Base-by-base conservation (phyloP, 768 basidiomycete genomes). In the Mycena metata region DNA sequence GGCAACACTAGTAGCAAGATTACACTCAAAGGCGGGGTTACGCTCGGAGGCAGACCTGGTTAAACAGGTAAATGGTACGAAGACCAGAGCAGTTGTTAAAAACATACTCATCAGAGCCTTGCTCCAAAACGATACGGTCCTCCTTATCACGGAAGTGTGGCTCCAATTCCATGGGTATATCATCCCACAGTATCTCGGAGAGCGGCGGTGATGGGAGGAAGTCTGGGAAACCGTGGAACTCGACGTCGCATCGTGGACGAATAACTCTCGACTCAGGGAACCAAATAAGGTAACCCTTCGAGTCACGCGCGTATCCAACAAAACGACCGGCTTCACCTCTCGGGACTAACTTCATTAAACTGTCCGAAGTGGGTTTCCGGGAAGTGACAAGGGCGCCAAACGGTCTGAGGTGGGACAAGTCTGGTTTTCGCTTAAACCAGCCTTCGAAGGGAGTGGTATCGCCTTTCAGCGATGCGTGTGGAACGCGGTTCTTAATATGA, bases 261-360 rank as follows among this genome's bases (percentile, higher is more conserved):
- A 71, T 59, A 16, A 66, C 13, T 24, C 43, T 67, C 23, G 61
- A 33, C 4, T 39, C 54, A 0, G 69, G 66, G 21, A 71, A 67
- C 65, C 66, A 75, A 30, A 75, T 63, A 4, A 66, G 74, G 39
- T 74, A 70, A 0, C 74, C 74, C 26, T 73, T 75, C 16, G 69
- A 66, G 16, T 73, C 72, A 0, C 59, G 21, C 0, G 64, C 67
- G 35, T 75, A 72, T 13, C 74, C 71, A 0, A 73, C 65, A 42
- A 60, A 74, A 4, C 60, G 42, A 0, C 75, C 74, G 10, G 59
- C 66, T 35, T 67, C 66, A 0, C 70, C 70, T 36, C 70, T 26
- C 1, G 49, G 23, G 0, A 12, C 36, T 2, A 71, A 0, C 35
- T 71, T 68, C n/a, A 21, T 63, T 1, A 64, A 54, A 0, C 42